These are phyloP conservation scores for Rhamnella rubrinervis DNA, from an alignment of 331 rosid species.

Conservation along the genomic window DNA sequence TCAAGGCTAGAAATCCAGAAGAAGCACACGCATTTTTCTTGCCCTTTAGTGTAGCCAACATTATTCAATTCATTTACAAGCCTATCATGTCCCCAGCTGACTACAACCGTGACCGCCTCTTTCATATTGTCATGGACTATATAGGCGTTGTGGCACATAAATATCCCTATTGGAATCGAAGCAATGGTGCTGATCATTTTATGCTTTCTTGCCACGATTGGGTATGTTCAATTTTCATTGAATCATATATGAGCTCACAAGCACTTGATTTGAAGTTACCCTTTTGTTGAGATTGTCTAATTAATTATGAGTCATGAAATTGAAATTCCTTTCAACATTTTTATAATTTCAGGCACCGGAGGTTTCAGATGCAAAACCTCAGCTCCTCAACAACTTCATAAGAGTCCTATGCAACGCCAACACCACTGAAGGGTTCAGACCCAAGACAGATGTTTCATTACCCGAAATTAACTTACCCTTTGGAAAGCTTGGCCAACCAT, in stretches of 20 bases:
- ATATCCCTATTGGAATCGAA: conserved; percentile 60
- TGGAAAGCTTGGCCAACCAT: conserved; percentile 36
- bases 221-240: conserved; percentile 25
- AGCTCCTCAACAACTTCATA: conserved; percentile 45
- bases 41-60: conserved; percentile 52
- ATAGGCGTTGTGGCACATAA: conserved; percentile 35
- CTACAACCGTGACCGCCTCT: conserved; percentile 44
- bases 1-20: conserved; percentile 47
- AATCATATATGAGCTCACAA: neutral
- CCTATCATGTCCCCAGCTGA: conserved; percentile 35
- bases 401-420: conserved; percentile 65
- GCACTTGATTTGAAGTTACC: no score
- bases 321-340: neutral
- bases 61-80: conserved; percentile 44
- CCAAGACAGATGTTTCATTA: conserved; percentile 47
- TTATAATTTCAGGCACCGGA: conserved; percentile 41
- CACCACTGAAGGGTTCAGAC: conserved; percentile 56
- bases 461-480: conserved; percentile 44
- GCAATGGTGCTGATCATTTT: conserved; percentile 70
- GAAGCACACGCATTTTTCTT: conserved; percentile 57
- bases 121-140: conserved; percentile 45
- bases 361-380: conserved; percentile 34
- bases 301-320: no score
- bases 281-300: no score
- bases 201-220: conserved; percentile 73